Evolutionary conservation across 306 rosid species (phyloP), one percentile per base, ranked within the genome.

Genomic region (Sphenostylis stenocarpa): DNA sequence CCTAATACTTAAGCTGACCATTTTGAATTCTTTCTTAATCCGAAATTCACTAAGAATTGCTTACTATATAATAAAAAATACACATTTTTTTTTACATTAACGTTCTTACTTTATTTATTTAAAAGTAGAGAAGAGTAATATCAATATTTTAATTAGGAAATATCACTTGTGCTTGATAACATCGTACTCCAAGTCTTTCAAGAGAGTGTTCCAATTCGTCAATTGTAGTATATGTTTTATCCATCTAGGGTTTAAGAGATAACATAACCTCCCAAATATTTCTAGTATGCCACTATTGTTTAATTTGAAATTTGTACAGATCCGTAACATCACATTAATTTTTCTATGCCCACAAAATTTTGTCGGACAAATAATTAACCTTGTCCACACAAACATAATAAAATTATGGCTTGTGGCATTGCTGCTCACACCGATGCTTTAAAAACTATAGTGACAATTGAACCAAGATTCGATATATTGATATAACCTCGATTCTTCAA

Each of bases 161-260:
- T 19, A 33, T n/a, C 7, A 36, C 39, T 38, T 64, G 16, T 19
- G 71, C 23, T 13, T 39, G 16, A 65, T 38, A 65, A 5, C 43
- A 14, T 15, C 6, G 39, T 28, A 58, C 66, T 58, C 11, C 12
- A 14, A 29, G 66, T 57, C 16, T 51, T 23, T 31, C 34, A 3
- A 53, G 15, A 61, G 16, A 77, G 72, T n/a, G 72, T 52, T 21
- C 38, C 76, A 75, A 21, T 10, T 53, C 61, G n/a, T 43, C n/a
- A 44, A 64, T 34, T 11, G 36, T 26, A 56, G 17, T 62, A 47
- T 29, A 29, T 38, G 67, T 53, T 72, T 36, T 72, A 53, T 34
- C 23, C 4, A 58, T 31, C 20, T 55, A 53, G 23, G 26, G 57
- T 29, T 16, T 3, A 19, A 15, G 12, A 72, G 38, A 72, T 1